These are phyloP conservation scores for Boechera stricta DNA, from an alignment of 345 rosid species.

Conservation along the genomic window DNA sequence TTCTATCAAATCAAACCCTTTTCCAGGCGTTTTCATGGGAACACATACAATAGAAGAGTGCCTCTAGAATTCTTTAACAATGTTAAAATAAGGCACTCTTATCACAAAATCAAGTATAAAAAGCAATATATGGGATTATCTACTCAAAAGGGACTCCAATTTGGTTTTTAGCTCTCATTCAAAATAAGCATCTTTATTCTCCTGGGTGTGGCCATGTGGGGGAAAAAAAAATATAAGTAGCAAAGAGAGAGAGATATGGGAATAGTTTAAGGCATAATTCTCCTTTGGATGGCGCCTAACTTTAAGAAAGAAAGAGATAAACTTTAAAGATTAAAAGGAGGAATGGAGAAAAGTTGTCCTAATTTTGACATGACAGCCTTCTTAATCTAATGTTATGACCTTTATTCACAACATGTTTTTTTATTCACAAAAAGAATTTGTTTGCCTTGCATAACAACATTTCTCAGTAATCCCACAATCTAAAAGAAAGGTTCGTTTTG, in stretches of 20 bases:
- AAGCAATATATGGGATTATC: constrained; percentile 28
- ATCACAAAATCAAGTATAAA: constrained; percentile 30
- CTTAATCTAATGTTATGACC: constrained; percentile 41
- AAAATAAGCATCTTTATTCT: constrained; percentile 45
- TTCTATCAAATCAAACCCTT: constrained; percentile 42
- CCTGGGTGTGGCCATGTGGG: constrained; percentile 44
- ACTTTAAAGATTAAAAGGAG: constrained; percentile 43
- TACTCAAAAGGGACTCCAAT: constrained; percentile 36
- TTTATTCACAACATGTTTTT: constrained; percentile 39
- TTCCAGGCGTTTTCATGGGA: constrained; percentile 30
- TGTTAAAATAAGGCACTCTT: constrained; percentile 15
- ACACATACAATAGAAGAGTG: constrained; percentile 31
- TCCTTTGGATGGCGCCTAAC: constrained; percentile 41
- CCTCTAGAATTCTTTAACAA: constrained; percentile 2
- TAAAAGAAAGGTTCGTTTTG: constrained; percentile 39
- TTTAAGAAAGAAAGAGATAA: constrained; percentile 45
- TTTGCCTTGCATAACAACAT: constrained; percentile 25
- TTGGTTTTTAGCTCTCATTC: constrained; percentile 36
- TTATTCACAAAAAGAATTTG: constrained; percentile 1
- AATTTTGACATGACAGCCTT: constrained; percentile 49
- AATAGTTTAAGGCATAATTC: constrained; percentile 45
- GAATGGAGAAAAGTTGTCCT: constrained; percentile 47
- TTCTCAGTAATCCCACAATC: constrained; percentile 20
- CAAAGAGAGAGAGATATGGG: constrained; percentile 28
- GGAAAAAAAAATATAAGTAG: constrained; percentile 35